Conservation (phyloP, 208 protist genomes). For the Crithidia sp. region DNA sequence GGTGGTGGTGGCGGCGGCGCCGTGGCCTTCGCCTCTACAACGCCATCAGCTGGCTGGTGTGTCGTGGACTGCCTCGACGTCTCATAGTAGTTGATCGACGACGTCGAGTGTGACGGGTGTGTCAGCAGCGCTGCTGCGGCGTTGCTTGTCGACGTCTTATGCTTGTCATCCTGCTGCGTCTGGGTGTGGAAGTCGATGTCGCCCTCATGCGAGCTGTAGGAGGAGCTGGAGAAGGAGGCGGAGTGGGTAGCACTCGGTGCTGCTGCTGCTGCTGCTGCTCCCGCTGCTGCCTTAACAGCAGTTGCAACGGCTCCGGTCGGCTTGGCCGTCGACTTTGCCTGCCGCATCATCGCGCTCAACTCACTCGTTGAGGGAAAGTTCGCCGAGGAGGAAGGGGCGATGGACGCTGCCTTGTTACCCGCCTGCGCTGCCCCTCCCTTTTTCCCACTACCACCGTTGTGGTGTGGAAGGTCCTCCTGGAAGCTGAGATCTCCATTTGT, state of each 20-base stretch:
- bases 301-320: neutral
- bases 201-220: constrained; percentile 3
- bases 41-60: neutral
- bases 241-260: constrained; percentile 6
- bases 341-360: constrained; percentile 7
- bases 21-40: neutral
- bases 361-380: constrained; percentile 9
- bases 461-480: neutral
- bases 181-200: constrained; percentile 12
- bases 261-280: neutral
- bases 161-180: neutral
- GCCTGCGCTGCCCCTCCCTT: neutral
- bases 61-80: neutral
- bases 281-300: neutral
- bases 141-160: neutral
- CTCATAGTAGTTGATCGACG: constrained; percentile 14
- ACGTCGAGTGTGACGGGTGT: neutral
- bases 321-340: neutral
- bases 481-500: neutral
- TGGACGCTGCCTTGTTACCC: neutral
- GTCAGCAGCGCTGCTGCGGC: neutral
- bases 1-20: constrained; percentile 8
- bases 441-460: neutral
- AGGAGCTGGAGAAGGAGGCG: constrained; percentile 3
- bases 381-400: neutral